Percentiles rank a stretch among this genome's conserved stretches.
phyloP scores from a whole-genome alignment of 2,329 filamentous ascomycete genomes.

The Diaporthe nobilis region DNA sequence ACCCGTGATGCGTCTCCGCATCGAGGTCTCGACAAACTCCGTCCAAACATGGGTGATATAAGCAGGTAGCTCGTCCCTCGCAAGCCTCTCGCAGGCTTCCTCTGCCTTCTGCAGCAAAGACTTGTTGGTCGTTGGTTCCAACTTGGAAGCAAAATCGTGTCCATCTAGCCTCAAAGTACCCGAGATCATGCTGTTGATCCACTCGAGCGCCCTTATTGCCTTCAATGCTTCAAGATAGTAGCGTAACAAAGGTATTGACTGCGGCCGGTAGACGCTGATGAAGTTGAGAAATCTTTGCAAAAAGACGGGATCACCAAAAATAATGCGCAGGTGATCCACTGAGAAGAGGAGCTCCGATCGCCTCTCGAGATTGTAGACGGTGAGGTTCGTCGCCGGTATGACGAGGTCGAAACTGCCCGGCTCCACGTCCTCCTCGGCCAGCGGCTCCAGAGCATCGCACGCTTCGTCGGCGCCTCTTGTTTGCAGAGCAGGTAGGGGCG shows the following conservation, averaged over 20 bases:
- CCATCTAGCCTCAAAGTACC: conserved; percentile 70
- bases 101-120: conserved; percentile 73
- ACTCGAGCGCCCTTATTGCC: conserved; percentile 77
- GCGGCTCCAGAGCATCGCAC: conserved; percentile 63
- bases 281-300: conserved; percentile 75
- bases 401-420: conserved; percentile 65
- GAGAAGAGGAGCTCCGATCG: conserved; percentile 71
- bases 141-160: conserved; percentile 66
- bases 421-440: conserved; percentile 60
- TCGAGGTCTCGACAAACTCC: conserved; percentile 77
- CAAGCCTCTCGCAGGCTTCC: conserved; percentile 75
- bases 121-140: conserved; percentile 67
- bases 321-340: conserved; percentile 58
- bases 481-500: conserved; percentile 51
- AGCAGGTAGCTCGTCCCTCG: conserved; percentile 78
- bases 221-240: conserved; percentile 82
- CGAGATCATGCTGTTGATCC: conserved; percentile 77
- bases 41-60: conserved; percentile 80
- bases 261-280: conserved; percentile 69
- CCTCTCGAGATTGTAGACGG: conserved; percentile 64
- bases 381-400: conserved; percentile 48
- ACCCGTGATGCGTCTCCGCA: conserved; percentile 77
- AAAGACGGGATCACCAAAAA: conserved; percentile 44
- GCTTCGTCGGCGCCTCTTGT: conserved; percentile 68
- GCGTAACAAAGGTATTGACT: conserved; percentile 75